Conservation (phyloP, 2,329 filamentous ascomycete genomes). For the Stachybotrys chlorohalonatus region DNA sequence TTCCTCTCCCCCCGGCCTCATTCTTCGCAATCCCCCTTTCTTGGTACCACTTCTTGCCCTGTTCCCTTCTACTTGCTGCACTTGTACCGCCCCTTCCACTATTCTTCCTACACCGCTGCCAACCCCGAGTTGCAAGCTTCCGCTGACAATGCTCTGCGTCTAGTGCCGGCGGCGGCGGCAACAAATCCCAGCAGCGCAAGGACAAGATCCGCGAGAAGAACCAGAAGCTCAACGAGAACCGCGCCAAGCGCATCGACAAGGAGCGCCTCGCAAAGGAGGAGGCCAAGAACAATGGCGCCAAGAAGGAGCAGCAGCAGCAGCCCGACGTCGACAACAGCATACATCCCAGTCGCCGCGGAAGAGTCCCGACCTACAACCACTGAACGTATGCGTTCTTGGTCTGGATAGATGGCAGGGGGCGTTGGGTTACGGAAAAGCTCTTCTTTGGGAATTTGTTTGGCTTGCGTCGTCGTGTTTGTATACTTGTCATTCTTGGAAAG, state of each 20-base stretch:
- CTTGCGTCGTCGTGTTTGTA: background rate
- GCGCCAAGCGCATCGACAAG: constrained; percentile 36
- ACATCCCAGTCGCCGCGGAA: constrained; percentile 42
- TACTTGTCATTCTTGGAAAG: background rate
- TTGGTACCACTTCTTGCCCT: background rate
- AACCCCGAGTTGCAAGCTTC: background rate
- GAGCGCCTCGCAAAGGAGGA: constrained; percentile 30
- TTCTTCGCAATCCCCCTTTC: background rate
- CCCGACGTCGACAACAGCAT: constrained; percentile 28
- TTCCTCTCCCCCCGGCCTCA: constrained; percentile 10
- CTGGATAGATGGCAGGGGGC: background rate
- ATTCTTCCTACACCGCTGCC: background rate
- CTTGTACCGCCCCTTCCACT: constrained; percentile 1
- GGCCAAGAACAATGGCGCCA: constrained; percentile 11
- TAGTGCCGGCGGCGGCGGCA: constrained; percentile 66
- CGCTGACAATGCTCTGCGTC: background rate
- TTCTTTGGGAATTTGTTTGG: background rate
- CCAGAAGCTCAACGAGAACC: constrained; percentile 65
- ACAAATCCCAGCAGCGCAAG: constrained; percentile 62
- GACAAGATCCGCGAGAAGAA: constrained; percentile 83
- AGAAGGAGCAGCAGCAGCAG: constrained; percentile 14
- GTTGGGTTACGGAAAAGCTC: background rate
- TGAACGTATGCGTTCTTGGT: background rate
- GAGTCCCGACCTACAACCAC: constrained; percentile 12
- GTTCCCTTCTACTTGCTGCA: constrained; percentile 3